A percentile compares a stretch with the other conserved stretches of the same genome.
These are phyloP conservation scores for Powellomyces hirtus DNA, from an alignment of 192 early-diverging fungal species.

Conservation along the genomic window DNA sequence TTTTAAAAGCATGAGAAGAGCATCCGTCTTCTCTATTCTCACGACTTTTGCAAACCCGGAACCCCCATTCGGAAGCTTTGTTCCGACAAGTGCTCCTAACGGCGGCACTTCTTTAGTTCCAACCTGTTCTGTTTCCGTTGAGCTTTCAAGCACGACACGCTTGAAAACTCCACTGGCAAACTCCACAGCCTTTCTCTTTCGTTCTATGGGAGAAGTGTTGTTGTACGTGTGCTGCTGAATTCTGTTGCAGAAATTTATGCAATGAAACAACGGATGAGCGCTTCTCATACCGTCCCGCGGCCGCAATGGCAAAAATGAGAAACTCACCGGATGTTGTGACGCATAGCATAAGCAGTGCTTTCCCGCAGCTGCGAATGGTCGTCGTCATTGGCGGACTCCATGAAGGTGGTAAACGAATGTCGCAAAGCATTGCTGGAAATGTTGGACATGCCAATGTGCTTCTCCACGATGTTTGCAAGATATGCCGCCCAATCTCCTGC, in stretches of 20 bases:
- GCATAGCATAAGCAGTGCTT: not conserved
- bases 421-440: not conserved
- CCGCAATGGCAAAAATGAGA: too few species aligned
- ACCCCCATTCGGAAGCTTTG: too few species aligned
- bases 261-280: too few species aligned
- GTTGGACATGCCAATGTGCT: not conserved
- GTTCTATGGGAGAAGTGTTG: not conserved
- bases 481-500: conserved; percentile 12
- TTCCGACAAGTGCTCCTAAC: too few species aligned
- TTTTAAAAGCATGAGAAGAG: too few species aligned
- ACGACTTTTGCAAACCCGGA: too few species aligned
- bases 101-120: too few species aligned
- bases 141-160: not conserved
- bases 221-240: conserved; percentile 12
- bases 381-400: conserved; percentile 1
- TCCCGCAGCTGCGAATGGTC: conserved; percentile 4
- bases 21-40: too few species aligned
- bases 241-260: too few species aligned
- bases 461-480: conserved; percentile 4
- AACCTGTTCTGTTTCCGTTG: too few species aligned
- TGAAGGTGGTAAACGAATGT: conserved; percentile 12
- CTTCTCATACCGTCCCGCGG: too few species aligned
- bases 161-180: conserved; percentile 11
- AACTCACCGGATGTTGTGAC: too few species aligned
- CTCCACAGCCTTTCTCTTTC: conserved; percentile 10